phyloP scores from a whole-genome alignment of 768 basidiomycete species.

The Tremella yokohamensis region DNA sequence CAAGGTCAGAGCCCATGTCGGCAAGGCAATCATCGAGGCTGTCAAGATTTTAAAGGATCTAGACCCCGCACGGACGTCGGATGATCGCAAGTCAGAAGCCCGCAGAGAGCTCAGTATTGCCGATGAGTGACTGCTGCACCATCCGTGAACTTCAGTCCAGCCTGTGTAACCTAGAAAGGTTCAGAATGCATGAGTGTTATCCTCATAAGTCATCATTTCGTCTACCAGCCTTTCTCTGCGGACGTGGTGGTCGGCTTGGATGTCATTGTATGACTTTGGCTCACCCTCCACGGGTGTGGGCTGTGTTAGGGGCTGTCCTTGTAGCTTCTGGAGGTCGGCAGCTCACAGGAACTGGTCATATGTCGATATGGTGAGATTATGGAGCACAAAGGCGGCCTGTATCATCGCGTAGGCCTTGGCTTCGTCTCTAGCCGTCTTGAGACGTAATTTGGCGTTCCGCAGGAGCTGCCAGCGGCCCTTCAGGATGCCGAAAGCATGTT shows the following conservation, averaged over 20 bases:
- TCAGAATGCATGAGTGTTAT: neutral
- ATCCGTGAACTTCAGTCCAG: too few relatives aligned
- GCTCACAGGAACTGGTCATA: neutral
- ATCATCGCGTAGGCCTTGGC: neutral
- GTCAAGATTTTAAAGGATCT: too few relatives aligned
- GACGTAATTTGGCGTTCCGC: constrained; percentile 1
- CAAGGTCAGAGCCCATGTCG: too few relatives aligned
- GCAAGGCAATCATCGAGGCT: too few relatives aligned
- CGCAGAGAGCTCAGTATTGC: too few relatives aligned
- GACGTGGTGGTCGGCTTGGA: neutral
- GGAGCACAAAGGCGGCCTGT: neutral
- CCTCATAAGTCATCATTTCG: constrained; percentile 1
- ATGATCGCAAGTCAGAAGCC: too few relatives aligned
- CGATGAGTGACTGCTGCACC: too few relatives aligned
- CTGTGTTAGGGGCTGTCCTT: neutral
- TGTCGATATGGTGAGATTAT: constrained; percentile 5
- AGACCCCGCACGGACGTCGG: too few relatives aligned
- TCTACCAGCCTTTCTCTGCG: neutral
- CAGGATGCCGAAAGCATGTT: constrained; percentile 5
- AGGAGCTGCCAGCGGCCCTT: constrained; percentile 6
- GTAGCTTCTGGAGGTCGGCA: neutral
- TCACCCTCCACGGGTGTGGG: neutral
- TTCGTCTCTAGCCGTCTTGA: neutral
- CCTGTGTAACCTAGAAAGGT: too few relatives aligned
- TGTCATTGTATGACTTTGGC: neutral